Evolutionary conservation across 495 filamentous ascomycete species (phyloP).

Genomic region (Viridothelium virens): DNA sequence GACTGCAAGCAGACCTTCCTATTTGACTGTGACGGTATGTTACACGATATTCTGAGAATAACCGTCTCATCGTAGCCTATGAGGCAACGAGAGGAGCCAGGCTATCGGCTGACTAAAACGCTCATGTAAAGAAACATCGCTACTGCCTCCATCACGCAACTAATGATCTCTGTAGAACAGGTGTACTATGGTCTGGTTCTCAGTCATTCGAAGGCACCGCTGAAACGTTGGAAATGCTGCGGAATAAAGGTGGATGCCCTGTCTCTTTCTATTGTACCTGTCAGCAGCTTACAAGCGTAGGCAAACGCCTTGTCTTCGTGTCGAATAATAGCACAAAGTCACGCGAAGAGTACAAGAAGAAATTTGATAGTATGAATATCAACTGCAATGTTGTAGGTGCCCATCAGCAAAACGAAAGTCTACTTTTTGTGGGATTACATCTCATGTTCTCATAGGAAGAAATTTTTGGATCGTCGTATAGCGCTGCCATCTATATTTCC

Average conservation of each 20-base stretch:
- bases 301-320: constrained; percentile 90
- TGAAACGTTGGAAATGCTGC: constrained; percentile 74
- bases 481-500: constrained; percentile 89
- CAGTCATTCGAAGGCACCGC: constrained; percentile 73
- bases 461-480: constrained; percentile 93
- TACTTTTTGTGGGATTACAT: background rate
- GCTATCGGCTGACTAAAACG: background rate
- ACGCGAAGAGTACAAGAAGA: constrained; percentile 82
- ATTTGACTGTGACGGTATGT: constrained; percentile 92
- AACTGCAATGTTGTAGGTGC: constrained; percentile 53
- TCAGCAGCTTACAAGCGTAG: constrained; percentile 38
- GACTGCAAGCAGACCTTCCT: constrained; percentile 63
- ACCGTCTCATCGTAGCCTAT: background rate
- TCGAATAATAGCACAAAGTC: constrained; percentile 99
- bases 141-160: constrained; percentile 12
- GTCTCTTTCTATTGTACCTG: background rate
- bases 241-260: constrained; percentile 55
- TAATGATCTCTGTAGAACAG: constrained; percentile 47
- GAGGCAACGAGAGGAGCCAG: background rate
- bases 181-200: constrained; percentile 93
- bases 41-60: constrained; percentile 15
- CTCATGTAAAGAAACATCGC: background rate
- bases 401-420: background rate
- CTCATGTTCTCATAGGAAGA: constrained; percentile 57
- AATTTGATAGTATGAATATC: constrained; percentile 76